phyloP scores from a whole-genome alignment of 176 grass and related monocot species.

The Phragmites australis region DNA sequence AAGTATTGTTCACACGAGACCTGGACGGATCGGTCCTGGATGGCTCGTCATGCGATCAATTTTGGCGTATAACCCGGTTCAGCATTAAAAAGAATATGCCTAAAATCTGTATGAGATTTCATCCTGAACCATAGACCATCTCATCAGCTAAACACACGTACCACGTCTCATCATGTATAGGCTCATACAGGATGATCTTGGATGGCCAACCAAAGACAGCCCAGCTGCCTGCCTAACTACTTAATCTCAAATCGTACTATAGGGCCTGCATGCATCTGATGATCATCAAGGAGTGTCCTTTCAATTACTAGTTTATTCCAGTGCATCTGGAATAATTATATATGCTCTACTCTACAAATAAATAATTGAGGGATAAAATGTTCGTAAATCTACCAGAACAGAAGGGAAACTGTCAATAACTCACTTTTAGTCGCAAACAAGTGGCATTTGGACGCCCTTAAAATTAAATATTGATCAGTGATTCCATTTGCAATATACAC shows the following conservation, averaged over 20 bases:
- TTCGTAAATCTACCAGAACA: conserved; percentile 9
- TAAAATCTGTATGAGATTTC: too few relatives aligned
- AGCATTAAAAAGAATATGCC: too few relatives aligned
- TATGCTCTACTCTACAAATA: background rate
- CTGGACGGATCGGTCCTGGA: too few relatives aligned
- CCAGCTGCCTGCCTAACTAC: conserved; percentile 13
- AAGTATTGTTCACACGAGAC: too few relatives aligned
- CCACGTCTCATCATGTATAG: too few relatives aligned
- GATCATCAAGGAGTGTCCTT: conserved; percentile 31
- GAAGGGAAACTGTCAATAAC: background rate
- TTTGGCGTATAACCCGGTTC: too few relatives aligned
- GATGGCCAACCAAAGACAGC: too few relatives aligned
- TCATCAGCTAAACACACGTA: too few relatives aligned
- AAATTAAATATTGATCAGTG: background rate
- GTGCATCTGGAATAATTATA: conserved; percentile 24
- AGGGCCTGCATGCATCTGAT: conserved; percentile 39
- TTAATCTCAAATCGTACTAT: conserved; percentile 24
- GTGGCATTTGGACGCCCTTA: background rate
- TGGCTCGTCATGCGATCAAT: too few relatives aligned
- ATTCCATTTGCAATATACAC: background rate
- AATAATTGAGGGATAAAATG: background rate
- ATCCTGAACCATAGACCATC: too few relatives aligned
- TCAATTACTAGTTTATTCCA: conserved; percentile 14
- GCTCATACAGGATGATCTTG: too few relatives aligned
- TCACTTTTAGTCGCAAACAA: background rate